Evolutionary conservation across 2,329 filamentous ascomycete species (phyloP), one percentile per base, ranked within the genome.

Genomic region (Phaeophleospora eucalypticola): DNA sequence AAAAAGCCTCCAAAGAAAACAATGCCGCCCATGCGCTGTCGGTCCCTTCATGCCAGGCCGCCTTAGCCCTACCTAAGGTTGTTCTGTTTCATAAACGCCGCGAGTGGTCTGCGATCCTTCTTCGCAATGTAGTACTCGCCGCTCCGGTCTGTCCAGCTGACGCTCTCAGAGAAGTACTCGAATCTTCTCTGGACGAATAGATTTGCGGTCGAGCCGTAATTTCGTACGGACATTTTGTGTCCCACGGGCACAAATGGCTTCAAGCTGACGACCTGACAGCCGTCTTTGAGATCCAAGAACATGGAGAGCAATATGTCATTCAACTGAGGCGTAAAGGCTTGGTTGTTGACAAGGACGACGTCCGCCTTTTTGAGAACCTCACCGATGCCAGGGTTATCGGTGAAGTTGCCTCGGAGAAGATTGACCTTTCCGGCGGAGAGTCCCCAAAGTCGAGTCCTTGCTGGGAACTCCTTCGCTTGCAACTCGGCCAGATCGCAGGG

Each of bases 301-400:
- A 95, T 88, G 59, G 88, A 82, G 56, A 91, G 81, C 37, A 98
- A 75, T 52, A 82, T 81, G 62, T 88, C 85, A 69, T 97, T 98
- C 45, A 96, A 79, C 58, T 84, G 78, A 12, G 90, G 84, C 4
- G 85, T 90, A 69, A 98, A 98, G 2, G 89, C 93, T 69, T 97
- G 90, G 70, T 98, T 98, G 74, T 98, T 98, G 60, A 97, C 91
- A 19, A 98, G 79, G 15, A 98, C 81, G n/a, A 97, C 90, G 65
- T 98, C 93, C 1, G 93, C 91, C 45, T 84, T 81, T 66, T 86
- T 84, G 41, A 98, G 76, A 6, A 84, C 83, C 18, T 82, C 77
- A 49, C 83, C 77, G 40, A 96, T 88, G 48, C 76, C 75, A 14
- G 78, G 66, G 57, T 86, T 86, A 54, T 83, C 81, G 8, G 89